Evolutionary conservation across 805 yeast genomes (phyloP).

Genomic region (Kuraishia borneana): DNA sequence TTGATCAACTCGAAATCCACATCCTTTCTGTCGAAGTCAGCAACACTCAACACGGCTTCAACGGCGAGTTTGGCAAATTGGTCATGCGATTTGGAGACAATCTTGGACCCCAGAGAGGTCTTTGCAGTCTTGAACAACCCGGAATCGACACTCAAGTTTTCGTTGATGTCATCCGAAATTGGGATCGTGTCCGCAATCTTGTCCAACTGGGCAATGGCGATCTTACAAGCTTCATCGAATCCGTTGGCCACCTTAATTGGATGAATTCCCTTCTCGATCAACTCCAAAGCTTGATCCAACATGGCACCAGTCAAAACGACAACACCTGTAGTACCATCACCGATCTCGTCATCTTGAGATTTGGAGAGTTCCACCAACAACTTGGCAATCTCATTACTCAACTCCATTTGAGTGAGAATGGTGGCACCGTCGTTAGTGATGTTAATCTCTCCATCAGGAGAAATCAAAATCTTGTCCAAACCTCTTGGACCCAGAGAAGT

Average conservation of each 20-base stretch:
- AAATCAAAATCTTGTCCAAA: slow-evolving; percentile 87
- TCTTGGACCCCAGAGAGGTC: slow-evolving; percentile 91
- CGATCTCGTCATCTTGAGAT: slow-evolving; percentile 96
- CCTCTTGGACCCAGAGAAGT: slow-evolving; percentile 97
- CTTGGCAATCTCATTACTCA: slow-evolving; percentile 93
- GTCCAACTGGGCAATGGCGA: slow-evolving; percentile 75
- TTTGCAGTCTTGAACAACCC: slow-evolving; percentile 83
- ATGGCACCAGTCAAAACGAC: slow-evolving; percentile 93
- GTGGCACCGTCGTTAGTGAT: slow-evolving; percentile 99
- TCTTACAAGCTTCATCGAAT: slow-evolving; percentile 90
- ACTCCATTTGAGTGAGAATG: slow-evolving; percentile 88
- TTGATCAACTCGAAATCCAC: slow-evolving; percentile 96
- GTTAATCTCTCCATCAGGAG: slow-evolving; percentile 96
- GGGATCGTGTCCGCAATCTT: slow-evolving; percentile 56
- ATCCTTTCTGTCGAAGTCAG: slow-evolving; percentile 84
- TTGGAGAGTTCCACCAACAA: slow-evolving; percentile 84
- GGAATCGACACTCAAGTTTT: slow-evolving; percentile 22
- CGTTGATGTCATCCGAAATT: slow-evolving; percentile 30
- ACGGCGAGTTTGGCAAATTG: slow-evolving; percentile 96
- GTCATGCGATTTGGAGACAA: slow-evolving; percentile 88
- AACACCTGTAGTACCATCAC: slow-evolving; percentile 99
- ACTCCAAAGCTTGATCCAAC: slow-evolving; percentile 86
- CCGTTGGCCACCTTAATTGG: slow-evolving; percentile 97
- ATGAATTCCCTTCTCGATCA: slow-evolving; percentile 94
- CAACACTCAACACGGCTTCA: slow-evolving; percentile 86